phyloP scores from a whole-genome alignment of 805 yeast species.

The Spathaspora arborariae region DNA sequence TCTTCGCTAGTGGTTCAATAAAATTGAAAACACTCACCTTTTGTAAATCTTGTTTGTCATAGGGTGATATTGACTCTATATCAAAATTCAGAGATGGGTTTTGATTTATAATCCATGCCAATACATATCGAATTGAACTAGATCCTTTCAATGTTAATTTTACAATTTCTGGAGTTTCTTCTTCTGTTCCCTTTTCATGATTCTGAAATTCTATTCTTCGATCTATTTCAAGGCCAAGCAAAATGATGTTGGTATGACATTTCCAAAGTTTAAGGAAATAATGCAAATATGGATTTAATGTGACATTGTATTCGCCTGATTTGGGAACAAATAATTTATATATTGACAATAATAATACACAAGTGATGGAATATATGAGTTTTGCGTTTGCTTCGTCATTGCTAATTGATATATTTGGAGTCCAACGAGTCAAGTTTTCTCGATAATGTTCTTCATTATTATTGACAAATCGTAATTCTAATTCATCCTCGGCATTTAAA shows the following conservation, averaged over 20 bases:
- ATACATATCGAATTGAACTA: slow-evolving; percentile 56
- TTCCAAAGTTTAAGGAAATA: slow-evolving; percentile 63
- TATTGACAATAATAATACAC: slow-evolving; percentile 30
- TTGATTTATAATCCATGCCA: slow-evolving; percentile 56
- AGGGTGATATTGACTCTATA: slow-evolving; percentile 3
- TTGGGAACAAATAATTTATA: slow-evolving; percentile 28
- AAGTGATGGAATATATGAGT: slow-evolving; percentile 26
- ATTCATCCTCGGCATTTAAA: slow-evolving; percentile 43
- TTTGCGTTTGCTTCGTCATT: slow-evolving; percentile 20
- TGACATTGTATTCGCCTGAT: slow-evolving; percentile 32
- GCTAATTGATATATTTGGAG: slow-evolving; percentile 15
- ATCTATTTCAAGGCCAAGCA: slow-evolving; percentile 55
- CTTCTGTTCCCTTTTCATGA: slow-evolving; percentile 19
- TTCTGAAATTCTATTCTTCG: slow-evolving; percentile 30
- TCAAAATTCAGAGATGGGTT: slow-evolving; percentile 16
- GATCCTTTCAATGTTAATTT: slow-evolving; percentile 51
- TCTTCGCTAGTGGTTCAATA: slow-evolving; percentile 65
- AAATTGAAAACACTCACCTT: slow-evolving; percentile 58
- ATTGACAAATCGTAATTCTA: slow-evolving; percentile 34
- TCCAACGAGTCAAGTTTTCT: slow-evolving; percentile 23
- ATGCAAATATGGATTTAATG: slow-evolving; percentile 60
- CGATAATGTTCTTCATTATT: slow-evolving; percentile 32
- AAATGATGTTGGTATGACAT: slow-evolving; percentile 54
- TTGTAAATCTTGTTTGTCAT: slow-evolving; percentile 48
- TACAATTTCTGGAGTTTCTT: slow-evolving; percentile 31